These are phyloP conservation scores for Albophoma yamanashiensis DNA, from an alignment of 2,329 filamentous ascomycete species.

Conservation along the genomic window DNA sequence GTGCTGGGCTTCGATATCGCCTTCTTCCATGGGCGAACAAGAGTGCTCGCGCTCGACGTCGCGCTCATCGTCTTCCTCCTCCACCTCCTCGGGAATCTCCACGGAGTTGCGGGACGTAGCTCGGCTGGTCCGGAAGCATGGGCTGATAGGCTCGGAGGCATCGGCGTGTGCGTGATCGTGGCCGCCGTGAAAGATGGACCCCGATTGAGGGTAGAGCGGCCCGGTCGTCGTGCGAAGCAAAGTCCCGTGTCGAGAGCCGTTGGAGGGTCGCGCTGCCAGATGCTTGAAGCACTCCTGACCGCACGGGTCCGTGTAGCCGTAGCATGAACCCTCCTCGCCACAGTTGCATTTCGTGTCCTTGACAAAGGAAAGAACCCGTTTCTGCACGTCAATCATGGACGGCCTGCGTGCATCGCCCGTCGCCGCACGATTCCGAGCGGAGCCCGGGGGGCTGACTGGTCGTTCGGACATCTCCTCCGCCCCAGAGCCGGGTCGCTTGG, in stretches of 20 bases:
- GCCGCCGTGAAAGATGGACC: constrained; percentile 13
- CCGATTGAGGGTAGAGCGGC: constrained; percentile 15
- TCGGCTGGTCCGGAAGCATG: constrained; percentile 23
- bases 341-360: constrained; percentile 54
- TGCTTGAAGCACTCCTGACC: constrained; percentile 57
- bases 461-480: constrained; percentile 18
- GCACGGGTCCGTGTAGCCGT: constrained; percentile 54
- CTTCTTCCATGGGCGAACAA: constrained; percentile 19
- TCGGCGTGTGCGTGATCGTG: constrained; percentile 15
- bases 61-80: constrained; percentile 10
- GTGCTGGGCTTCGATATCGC: constrained; percentile 47
- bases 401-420: constrained; percentile 29
- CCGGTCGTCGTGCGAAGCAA: constrained; percentile 32
- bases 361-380: constrained; percentile 52
- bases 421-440: constrained; percentile 13
- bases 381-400: constrained; percentile 43
- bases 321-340: constrained; percentile 50
- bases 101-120: constrained; percentile 28
- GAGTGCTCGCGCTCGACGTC: constrained; percentile 10
- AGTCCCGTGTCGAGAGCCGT: constrained; percentile 21
- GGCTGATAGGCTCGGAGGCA: constrained; percentile 18
- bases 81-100: constrained; percentile 12
- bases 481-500: constrained; percentile 17
- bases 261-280: constrained; percentile 26
- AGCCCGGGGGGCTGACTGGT: constrained; percentile 11